Conservation (phyloP, 768 basidiomycete species). For the Dioszegia crocea region DNA sequence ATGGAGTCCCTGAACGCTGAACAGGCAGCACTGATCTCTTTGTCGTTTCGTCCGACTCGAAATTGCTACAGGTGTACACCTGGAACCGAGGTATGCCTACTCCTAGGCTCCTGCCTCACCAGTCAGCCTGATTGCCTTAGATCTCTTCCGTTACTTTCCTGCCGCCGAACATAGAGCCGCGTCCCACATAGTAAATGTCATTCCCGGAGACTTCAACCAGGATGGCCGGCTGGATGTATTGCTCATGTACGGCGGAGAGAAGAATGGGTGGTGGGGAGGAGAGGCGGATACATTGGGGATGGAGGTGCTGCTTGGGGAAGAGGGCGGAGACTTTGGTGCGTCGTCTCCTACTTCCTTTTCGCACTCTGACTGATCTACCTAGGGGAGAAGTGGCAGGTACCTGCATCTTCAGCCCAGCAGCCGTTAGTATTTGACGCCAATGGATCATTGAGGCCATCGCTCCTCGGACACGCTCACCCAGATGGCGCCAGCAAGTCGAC, state of each 20-base stretch:
- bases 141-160: background rate
- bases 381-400: conserved; percentile 17
- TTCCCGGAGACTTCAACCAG: conserved; percentile 90
- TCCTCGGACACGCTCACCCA: conserved; percentile 53
- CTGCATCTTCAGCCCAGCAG: conserved; percentile 62
- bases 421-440: conserved; percentile 81
- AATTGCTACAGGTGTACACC: conserved; percentile 65
- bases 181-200: conserved; percentile 57
- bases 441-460: conserved; percentile 83
- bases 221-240: conserved; percentile 86
- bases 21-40: conserved; percentile 69
- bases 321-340: conserved; percentile 46
- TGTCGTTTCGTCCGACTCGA: conserved; percentile 65
- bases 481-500: background rate
- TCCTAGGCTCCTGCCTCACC: background rate
- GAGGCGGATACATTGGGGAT: conserved; percentile 57
- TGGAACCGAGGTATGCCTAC: conserved; percentile 55
- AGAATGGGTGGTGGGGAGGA: conserved; percentile 49
- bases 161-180: background rate
- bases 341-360: background rate
- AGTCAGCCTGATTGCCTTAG: background rate
- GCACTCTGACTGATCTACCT: background rate
- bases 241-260: conserved; percentile 64
- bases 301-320: conserved; percentile 68
- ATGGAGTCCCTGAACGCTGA: background rate